A percentile compares a stretch with the other conserved stretches of the same genome.
These are phyloP conservation scores for Fragaria ananassa DNA, from an alignment of 306 rosid genomes.

Conservation along the genomic window DNA sequence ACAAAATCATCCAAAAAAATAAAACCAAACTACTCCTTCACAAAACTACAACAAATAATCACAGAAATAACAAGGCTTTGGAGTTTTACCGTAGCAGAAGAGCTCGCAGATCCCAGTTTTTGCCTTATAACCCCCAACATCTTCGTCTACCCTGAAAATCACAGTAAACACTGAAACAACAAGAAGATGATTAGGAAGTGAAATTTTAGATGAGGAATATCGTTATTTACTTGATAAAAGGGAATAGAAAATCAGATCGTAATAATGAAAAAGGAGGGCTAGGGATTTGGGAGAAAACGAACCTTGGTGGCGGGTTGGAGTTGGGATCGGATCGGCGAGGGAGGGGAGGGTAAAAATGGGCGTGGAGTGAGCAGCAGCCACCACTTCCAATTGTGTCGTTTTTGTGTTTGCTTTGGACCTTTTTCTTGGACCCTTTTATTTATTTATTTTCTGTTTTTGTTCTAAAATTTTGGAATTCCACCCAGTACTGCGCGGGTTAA, in stretches of 20 bases:
- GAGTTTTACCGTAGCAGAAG: slow-evolving; percentile 37
- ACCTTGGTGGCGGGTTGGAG: slow-evolving; percentile 13
- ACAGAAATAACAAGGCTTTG: background rate
- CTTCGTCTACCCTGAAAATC: slow-evolving; percentile 30
- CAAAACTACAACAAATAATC: background rate
- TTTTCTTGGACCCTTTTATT: slow-evolving; percentile 10
- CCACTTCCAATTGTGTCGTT: slow-evolving; percentile 13
- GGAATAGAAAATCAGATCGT: slow-evolving; percentile 5
- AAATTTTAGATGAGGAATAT: background rate
- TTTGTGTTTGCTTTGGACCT: background rate
- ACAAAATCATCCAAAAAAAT: background rate
- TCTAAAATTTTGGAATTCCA: background rate
- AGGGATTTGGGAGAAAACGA: background rate
- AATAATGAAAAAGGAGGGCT: background rate
- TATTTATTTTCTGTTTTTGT: background rate
- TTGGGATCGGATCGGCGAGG: slow-evolving; percentile 17
- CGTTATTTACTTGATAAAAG: too few relatives aligned
- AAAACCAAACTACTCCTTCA: background rate
- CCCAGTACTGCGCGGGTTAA: background rate
- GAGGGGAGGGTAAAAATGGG: background rate
- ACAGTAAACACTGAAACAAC: slow-evolving; percentile 5
- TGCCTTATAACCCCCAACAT: slow-evolving; percentile 69
- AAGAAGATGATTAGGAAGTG: background rate
- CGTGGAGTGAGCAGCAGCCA: slow-evolving; percentile 1
- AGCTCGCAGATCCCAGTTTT: slow-evolving; percentile 45